Evolutionary conservation across 371 early-diverging fungal species (phyloP).

Genomic region (Mucor sp.): DNA sequence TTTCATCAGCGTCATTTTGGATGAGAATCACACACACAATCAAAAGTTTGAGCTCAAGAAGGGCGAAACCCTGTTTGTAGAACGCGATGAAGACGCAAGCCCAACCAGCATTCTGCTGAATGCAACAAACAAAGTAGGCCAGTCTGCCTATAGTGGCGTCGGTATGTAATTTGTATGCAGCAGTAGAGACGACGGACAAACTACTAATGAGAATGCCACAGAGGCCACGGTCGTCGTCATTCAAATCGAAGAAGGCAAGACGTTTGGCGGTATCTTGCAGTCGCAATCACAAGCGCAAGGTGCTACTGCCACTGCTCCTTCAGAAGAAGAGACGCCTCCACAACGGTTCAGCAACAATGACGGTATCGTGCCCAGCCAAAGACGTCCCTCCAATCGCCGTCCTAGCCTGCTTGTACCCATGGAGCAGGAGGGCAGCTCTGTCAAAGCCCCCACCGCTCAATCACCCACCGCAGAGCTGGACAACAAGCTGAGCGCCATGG

Average conservation of each 20-base stretch:
- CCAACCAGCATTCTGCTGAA: constrained; percentile 50
- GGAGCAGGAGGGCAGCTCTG: background rate
- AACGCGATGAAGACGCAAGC: constrained; percentile 56
- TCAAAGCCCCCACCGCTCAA: background rate
- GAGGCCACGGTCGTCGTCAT: constrained; percentile 33
- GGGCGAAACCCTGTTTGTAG: constrained; percentile 56
- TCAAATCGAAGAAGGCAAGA: constrained; percentile 30
- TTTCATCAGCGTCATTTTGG: constrained; percentile 38
- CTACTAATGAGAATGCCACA: background rate
- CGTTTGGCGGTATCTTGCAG: constrained; percentile 18
- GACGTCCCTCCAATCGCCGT: constrained; percentile 13
- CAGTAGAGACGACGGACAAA: no score
- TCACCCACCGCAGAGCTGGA: background rate
- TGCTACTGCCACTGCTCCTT: background rate
- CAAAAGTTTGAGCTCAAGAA: constrained; percentile 24
- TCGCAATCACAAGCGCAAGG: background rate
- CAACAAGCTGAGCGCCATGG: background rate
- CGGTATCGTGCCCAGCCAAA: constrained; percentile 26
- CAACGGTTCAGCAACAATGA: background rate
- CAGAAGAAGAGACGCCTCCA: background rate
- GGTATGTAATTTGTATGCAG: constrained; percentile 6
- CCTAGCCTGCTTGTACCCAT: constrained; percentile 19
- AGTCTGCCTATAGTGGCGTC: background rate
- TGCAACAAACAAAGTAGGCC: constrained; percentile 8
- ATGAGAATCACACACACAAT: constrained; percentile 26